Evolutionary conservation across 1,284 basidiomycete genomes (phyloP), one percentile per base, ranked within the genome.

Genomic region (Xanthoconium separans): DNA sequence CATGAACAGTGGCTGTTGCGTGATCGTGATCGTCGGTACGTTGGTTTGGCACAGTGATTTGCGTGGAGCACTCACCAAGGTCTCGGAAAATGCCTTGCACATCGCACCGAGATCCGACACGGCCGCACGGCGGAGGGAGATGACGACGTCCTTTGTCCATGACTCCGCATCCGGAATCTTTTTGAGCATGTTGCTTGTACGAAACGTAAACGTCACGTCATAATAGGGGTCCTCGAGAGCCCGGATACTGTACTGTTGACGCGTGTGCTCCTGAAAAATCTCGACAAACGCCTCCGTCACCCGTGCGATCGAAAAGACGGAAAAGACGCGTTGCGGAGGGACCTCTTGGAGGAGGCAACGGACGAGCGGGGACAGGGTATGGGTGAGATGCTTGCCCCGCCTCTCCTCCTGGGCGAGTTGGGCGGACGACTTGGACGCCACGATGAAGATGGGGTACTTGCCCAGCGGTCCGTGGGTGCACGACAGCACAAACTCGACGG

Each of bases 391-490:
- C 1, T 15, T 65, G 50, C 45, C 65, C 0, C 7, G 24, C 16
- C 5, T 44, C 29, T 63, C 54, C 3, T 67, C 65, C 7, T 52
- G 47, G 0, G 45, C 62, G 47, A 79, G 65, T n/a, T 65, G 61
- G 9, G 61, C 39, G 16, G 66, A 55, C 0, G 74, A 70, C 10
- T 73, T 65, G 4, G 75, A 71, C 4, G 77, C 69, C 55, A 74
- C 75, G 37, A 86, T 74, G 67, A 87, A 86, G n/a, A 83, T 62
- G 10, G 84, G 85, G 56, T 88, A 87, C 45, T 70, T 56, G 2
- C 79, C 85, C 33, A 84, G 70, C 3, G 72, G 68, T 0, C 80
- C 80, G 24, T 74, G 66, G 0, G 82, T 84, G 58, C 81, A 81
- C 1, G 84, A 79, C 3, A 87, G 66, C 6, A 89, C 72, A 53